Base-by-base conservation (phyloP, 2,329 filamentous ascomycete species). In the Fusarium sp. region DNA sequence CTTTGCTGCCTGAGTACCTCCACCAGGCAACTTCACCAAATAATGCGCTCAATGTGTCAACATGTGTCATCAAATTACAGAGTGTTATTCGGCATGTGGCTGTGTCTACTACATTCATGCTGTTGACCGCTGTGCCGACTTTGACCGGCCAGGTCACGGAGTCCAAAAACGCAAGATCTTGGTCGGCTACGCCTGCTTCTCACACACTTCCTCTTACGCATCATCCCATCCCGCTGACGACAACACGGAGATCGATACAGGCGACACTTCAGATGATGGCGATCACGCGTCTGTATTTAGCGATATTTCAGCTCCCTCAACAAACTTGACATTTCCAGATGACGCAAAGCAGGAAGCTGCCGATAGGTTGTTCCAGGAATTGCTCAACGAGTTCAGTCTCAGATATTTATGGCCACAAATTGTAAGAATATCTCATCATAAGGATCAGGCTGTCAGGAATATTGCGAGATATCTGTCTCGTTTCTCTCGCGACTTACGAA, bases 51-150 rank as follows among this genome's bases (percentile, higher is more conserved):
- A 30, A 11, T 30, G 27, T 19, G 4, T 25, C 17, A 35, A 37
- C 13, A 53, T 53, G 50, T 53, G 50, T 19, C 35, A 20, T 27
- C 39, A 53, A 17, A 4, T 53, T 5, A 11, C 4, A 7, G 50
- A 53, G 22, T 6, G 11, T 1, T 53, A 53, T 25, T 4, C 20
- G 3, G 20, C 20, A 14, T 53, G 50, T 9, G 20, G 30, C 20
- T 53, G 50, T 80, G 84, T 94, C 70, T 96, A 97, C 83, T 92
- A 94, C 82, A 85, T 90, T 74, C 93, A 97, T 77, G 88, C 92
- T 35, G 84, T 97, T 70, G 93, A 97, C 75, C 90, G 91, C 62
- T 97, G 94, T 77, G 82, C 88, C 39, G 83, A 87, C 19, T 92
- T 92, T 75, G 91, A 90, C 62, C 88, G 90, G 62, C 86, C 87